These are phyloP conservation scores for Flaveria trinervia DNA, from an alignment of 129 eudicot species.

Conservation along the genomic window DNA sequence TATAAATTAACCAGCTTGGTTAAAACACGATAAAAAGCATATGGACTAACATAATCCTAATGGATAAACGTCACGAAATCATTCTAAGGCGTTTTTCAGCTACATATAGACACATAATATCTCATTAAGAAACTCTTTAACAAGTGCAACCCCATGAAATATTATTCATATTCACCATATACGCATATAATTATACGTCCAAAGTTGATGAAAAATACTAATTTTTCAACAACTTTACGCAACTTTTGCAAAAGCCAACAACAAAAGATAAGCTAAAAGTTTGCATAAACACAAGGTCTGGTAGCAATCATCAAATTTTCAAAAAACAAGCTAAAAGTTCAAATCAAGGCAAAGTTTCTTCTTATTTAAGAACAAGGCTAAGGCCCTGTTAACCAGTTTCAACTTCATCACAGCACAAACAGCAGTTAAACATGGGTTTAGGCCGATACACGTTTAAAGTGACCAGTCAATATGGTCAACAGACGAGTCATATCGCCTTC, in stretches of 20 bases:
- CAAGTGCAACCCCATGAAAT: too few species aligned
- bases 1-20: too few species aligned
- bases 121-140: background rate
- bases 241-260: too few species aligned
- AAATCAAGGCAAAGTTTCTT: conserved; percentile 22
- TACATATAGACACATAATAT: too few species aligned
- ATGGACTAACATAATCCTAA: too few species aligned
- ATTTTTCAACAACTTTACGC: too few species aligned
- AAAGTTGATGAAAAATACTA: too few species aligned
- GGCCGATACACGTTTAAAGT: conserved; percentile 34
- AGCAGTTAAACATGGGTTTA: conserved; percentile 11
- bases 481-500: conserved; percentile 65
- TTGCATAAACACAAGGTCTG: background rate
- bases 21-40: too few species aligned
- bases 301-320: background rate
- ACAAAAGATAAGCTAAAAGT: background rate
- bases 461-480: conserved; percentile 70
- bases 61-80: too few species aligned
- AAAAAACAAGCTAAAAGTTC: background rate
- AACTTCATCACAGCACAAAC: conserved; percentile 16
- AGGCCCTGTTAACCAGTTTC: conserved; percentile 33
- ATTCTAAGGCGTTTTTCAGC: too few species aligned
- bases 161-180: too few species aligned
- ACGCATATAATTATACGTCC: too few species aligned
- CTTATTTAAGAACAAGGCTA: conserved; percentile 33